Conservation (phyloP, 2,329 filamentous ascomycete species). For the Colletotrichum endophyticum region DNA sequence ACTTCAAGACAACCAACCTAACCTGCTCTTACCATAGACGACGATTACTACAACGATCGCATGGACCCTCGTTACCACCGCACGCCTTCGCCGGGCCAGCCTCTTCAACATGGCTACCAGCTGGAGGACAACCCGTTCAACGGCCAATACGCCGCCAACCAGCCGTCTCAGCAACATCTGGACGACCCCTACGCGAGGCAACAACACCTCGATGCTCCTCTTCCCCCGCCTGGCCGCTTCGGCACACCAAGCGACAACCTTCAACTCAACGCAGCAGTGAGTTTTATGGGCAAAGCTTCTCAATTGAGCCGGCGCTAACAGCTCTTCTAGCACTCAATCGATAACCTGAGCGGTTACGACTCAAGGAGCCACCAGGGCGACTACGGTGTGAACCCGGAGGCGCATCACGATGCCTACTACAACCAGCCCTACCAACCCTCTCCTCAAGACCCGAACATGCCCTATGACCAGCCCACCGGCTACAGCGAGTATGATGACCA, state of each 20-base stretch:
- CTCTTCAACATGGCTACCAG: conserved; percentile 77
- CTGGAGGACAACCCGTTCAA: conserved; percentile 79
- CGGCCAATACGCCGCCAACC: conserved; percentile 23
- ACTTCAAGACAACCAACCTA: conserved; percentile 11
- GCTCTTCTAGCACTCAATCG: conserved; percentile 53
- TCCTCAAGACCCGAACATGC: conserved; percentile 62
- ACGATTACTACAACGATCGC: conserved; percentile 64
- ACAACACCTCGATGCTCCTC: conserved; percentile 24
- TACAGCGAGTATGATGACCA: conserved; percentile 68
- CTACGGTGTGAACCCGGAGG: conserved; percentile 80
- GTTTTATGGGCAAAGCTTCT: conserved; percentile 35
- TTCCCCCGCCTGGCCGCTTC: conserved; percentile 37
- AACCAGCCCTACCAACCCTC: conserved; percentile 80
- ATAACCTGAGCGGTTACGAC: conserved; percentile 45
- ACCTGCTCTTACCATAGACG: conserved; percentile 45
- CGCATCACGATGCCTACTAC: conserved; percentile 88
- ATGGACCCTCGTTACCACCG: conserved; percentile 65
- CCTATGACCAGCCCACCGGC: conserved; percentile 41
- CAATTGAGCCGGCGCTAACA: neutral
- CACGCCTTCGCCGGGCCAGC: conserved; percentile 79
- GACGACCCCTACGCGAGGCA: conserved; percentile 71
- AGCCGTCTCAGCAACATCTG: conserved; percentile 53
- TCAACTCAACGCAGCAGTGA: conserved; percentile 82
- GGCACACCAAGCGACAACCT: conserved; percentile 75
- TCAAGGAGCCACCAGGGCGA: conserved; percentile 61